Percentiles rank a stretch among this genome's conserved stretches.
Evolutionary conservation across 441 rosid species (phyloP).

Genomic region (Brassica balearica): DNA sequence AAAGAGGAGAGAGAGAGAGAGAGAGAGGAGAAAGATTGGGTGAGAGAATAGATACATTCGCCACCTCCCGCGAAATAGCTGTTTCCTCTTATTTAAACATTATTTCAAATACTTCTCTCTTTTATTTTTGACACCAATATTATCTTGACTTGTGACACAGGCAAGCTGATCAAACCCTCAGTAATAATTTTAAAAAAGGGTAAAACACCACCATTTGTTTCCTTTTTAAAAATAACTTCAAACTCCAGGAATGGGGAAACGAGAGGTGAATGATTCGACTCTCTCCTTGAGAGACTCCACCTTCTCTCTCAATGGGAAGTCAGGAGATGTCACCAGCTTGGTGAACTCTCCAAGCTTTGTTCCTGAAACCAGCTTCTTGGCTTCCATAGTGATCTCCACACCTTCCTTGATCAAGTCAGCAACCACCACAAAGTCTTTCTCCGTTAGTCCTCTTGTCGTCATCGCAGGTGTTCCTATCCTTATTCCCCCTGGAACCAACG

Average conservation of each 20-base stretch:
- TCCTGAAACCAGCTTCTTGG: slow-evolving; percentile 61
- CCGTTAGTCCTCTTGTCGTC: slow-evolving; percentile 86
- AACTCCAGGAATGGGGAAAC: slow-evolving; percentile 80
- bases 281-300: slow-evolving; percentile 59
- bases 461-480: slow-evolving; percentile 93
- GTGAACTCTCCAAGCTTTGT: slow-evolving; percentile 84
- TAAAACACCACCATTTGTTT: too few relatives aligned
- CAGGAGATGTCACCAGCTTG: slow-evolving; percentile 60
- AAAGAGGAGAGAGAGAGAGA: background rate
- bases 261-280: slow-evolving; percentile 77
- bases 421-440: slow-evolving; percentile 67
- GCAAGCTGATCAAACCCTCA: slow-evolving; percentile 10
- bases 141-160: slow-evolving; percentile 17
- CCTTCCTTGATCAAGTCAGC: slow-evolving; percentile 88
- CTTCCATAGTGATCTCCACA: slow-evolving; percentile 69
- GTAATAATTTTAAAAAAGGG: too few relatives aligned
- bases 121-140: background rate
- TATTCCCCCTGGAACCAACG: slow-evolving; percentile 91
- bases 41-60: slow-evolving; percentile 12
- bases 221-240: slow-evolving; percentile 18
- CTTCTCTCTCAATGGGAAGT: slow-evolving; percentile 58
- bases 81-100: background rate
- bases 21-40: slow-evolving; percentile 14
- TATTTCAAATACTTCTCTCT: slow-evolving; percentile 9
- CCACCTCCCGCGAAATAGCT: slow-evolving; percentile 38